Evolutionary conservation across 495 filamentous ascomycete species (phyloP).

Genomic region (Xylaria palmicola): DNA sequence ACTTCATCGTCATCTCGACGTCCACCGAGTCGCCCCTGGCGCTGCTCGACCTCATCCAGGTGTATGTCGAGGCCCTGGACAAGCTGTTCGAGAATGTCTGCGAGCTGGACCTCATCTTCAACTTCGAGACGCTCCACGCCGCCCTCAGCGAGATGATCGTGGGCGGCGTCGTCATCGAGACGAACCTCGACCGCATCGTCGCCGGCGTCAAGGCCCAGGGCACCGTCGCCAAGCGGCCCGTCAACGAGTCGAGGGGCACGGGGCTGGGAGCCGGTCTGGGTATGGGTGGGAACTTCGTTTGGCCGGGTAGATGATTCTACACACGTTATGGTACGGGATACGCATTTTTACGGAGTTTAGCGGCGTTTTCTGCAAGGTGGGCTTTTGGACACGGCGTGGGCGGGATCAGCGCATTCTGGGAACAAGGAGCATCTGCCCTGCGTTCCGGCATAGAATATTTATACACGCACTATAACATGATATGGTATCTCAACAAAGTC

Average conservation of each 20-base stretch:
- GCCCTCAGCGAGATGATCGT: constrained; percentile 92
- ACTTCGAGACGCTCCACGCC: constrained; percentile 95
- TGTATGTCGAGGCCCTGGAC: constrained; percentile 94
- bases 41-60: constrained; percentile 93
- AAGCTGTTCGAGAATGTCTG: constrained; percentile 97
- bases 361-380: neutral
- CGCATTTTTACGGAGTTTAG: constrained; percentile 17
- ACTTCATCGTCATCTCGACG: constrained; percentile 98
- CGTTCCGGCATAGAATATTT: constrained; percentile 12
- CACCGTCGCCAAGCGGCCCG: constrained; percentile 67
- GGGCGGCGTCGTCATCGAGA: constrained; percentile 94
- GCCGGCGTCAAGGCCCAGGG: constrained; percentile 80
- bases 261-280: constrained; percentile 45
- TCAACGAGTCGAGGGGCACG: constrained; percentile 49
- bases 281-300: constrained; percentile 59
- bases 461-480: constrained; percentile 15
- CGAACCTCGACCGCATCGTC: constrained; percentile 81
- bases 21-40: constrained; percentile 94
- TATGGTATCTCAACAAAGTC: constrained; percentile 13
- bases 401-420: constrained; percentile 6
- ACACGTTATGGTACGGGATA: neutral
- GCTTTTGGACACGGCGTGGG: neutral
- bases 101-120: constrained; percentile 97
- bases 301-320: constrained; percentile 49
- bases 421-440: constrained; percentile 3